Evolutionary conservation across 345 rosid species (phyloP).

Genomic region (Rhodomyrtus tomentosa): DNA sequence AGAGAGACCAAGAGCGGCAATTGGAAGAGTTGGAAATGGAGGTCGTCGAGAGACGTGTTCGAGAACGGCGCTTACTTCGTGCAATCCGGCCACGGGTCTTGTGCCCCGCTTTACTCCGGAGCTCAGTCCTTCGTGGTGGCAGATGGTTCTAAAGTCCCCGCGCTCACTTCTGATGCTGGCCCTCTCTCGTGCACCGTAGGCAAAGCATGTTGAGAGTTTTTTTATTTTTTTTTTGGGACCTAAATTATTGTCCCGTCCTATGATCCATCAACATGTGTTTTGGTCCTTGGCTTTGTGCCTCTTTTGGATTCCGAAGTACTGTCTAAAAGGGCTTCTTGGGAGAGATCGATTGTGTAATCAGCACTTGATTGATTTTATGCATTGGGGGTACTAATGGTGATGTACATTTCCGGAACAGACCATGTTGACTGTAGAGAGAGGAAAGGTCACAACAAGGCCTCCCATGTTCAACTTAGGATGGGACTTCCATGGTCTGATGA

Average conservation of each 20-base stretch:
- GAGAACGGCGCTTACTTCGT: slow-evolving; percentile 81
- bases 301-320: background rate
- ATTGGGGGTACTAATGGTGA: background rate
- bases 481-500: background rate
- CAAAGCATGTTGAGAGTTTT: slow-evolving; percentile 19
- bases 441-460: background rate
- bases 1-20: slow-evolving; percentile 33
- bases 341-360: background rate
- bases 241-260: background rate
- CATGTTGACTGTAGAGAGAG: background rate
- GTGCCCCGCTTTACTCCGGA: slow-evolving; percentile 36
- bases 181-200: slow-evolving; percentile 34
- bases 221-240: too few species aligned
- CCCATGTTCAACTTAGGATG: background rate
- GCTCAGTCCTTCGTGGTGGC: slow-evolving; percentile 45
- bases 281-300: background rate
- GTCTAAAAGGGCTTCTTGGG: background rate
- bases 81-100: slow-evolving; percentile 70
- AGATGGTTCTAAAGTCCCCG: slow-evolving; percentile 49
- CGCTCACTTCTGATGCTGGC: slow-evolving; percentile 63
- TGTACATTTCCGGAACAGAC: background rate
- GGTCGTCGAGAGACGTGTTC: slow-evolving; percentile 63
- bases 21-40: slow-evolving; percentile 82
- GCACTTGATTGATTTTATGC: background rate
- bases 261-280: background rate